Evolutionary conservation across 2,329 filamentous ascomycete genomes (phyloP), one percentile per base, ranked within the genome.

Genomic region (Pseudogymnoascus sp.): DNA sequence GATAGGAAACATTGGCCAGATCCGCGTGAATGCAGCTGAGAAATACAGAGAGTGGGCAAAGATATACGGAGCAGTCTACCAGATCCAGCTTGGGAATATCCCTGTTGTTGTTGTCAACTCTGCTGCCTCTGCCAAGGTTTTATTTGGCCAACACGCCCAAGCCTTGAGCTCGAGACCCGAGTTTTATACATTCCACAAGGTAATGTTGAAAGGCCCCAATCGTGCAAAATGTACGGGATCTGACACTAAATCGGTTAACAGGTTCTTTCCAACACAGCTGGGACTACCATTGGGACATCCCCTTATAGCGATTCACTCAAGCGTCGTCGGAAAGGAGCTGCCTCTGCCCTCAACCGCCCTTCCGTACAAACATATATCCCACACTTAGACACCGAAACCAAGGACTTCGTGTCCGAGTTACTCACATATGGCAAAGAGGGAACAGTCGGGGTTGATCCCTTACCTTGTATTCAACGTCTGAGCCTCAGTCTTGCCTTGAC

Each of bases 381-480:
- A 0, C 82, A 86, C 65, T 74, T 88, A 1, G 83, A 88, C 58
- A 69, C 84, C 6, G 85, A 88, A 70, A 83, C 82, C 1, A 80
- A 80, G 18, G 81, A 83, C 59, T 88, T 88, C 60, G 74, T 88
- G 57, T 77, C 78, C 47, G 86, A 88, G 62, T 77, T 85, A 0
- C 75, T 82, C 62, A 76, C 78, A 18, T 81, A 85, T 63, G 85
- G 85, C 2, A 73, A 79, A 6, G 77, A 75, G 1, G 85, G 85
- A 0, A 72, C 72, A 1, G 73, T 73, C 1, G 76, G 81, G 0
- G 79, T 87, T 0, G 82, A 88, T 61, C 84, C 85, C 0, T 84
- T 87, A 82, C 82, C 84, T 0, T 84, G 86, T 80, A 86, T 88
- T 50, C 85, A 87, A 66, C 80, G 85, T 0, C 76, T 88, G 0